Evolutionary conservation across 805 yeast species (phyloP), one percentile per base, ranked within the genome.

Genomic region (Blastobotrys peoriensis): DNA sequence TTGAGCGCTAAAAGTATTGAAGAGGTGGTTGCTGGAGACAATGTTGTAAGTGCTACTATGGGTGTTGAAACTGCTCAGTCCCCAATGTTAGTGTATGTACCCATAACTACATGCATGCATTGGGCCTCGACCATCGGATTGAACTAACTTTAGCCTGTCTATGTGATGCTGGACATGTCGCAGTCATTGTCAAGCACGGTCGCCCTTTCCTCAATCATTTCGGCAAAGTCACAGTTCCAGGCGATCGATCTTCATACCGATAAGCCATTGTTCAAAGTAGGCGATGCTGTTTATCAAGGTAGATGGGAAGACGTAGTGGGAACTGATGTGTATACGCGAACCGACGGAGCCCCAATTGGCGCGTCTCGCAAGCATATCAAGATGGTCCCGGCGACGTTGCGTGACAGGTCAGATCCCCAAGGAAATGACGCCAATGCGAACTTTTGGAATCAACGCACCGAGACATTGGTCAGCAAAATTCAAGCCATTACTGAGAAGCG

Each of bases 261-360:
- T 17, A 63, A 64, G 25, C 88, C 89, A 3, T 57, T 80, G 17
- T 69, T 81, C 36, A 78, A 75, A 53, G 65, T 79, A 10, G 81
- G 82, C 34, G 72, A 74, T 41, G 69, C 73, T 33, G 63, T 86
- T 3, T 86, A 78, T 59, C 77, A 79, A 61, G 93, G 95, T 1
- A 66, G 70, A 18, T 89, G 97, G 96, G 70, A 73, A 36, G 75
- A 75, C 44, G 63, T 86, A 2, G 81, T 86, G 1, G 98, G 98
- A 0, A 83, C 94, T 0, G 96, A 78, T 49, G 58, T 77, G 35
- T 74, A 64, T 22, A 54, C 63, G n/a, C 49, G 51, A 13, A 41
- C 46, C 13, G 63, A 62, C 10, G 64, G 63, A 23, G 54, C 51
- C 15, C 38, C 54, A 13, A 34, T 56, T 10, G 66, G 62, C 18